A percentile compares a stretch with the other conserved stretches of the same genome.
Evolutionary conservation across 768 basidiomycete species (phyloP).

Genomic region (Tulasnella sp.): DNA sequence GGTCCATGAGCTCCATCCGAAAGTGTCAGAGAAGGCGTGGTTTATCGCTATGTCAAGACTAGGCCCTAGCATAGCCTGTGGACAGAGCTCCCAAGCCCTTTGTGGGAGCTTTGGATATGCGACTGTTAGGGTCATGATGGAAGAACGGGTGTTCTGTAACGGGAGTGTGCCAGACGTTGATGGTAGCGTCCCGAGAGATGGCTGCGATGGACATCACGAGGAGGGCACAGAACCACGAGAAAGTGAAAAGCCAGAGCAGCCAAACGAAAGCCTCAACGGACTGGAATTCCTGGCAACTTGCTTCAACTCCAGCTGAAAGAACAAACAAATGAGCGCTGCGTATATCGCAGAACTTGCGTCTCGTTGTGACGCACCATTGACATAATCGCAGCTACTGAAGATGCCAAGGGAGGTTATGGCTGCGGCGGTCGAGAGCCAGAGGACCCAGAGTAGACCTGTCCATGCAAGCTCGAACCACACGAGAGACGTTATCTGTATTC

Average conservation of each 20-base stretch:
- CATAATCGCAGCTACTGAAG: neutral
- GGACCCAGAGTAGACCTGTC: constrained; percentile 1
- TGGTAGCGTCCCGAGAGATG: neutral
- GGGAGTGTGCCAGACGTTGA: constrained; percentile 1
- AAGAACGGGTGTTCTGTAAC: constrained; percentile 1
- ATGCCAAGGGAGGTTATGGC: neutral
- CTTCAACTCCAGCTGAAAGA: constrained; percentile 1
- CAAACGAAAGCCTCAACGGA: neutral
- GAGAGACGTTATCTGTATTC: neutral
- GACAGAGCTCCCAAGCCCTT: neutral
- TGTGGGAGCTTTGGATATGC: too few relatives aligned
- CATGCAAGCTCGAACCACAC: neutral
- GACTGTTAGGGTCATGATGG: neutral
- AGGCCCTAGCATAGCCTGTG: neutral
- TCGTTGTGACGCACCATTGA: neutral
- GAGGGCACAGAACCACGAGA: neutral
- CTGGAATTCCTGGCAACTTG: neutral
- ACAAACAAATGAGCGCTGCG: neutral
- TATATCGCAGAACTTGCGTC: neutral
- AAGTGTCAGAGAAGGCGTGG: too few relatives aligned
- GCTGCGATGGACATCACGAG: neutral
- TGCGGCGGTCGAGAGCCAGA: constrained; percentile 7
- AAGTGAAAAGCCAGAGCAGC: constrained; percentile 1
- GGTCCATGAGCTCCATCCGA: too few relatives aligned
- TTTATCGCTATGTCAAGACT: too few relatives aligned